Evolutionary conservation across 306 rosid genomes (phyloP).

Genomic region (Arachis hypogaea): DNA sequence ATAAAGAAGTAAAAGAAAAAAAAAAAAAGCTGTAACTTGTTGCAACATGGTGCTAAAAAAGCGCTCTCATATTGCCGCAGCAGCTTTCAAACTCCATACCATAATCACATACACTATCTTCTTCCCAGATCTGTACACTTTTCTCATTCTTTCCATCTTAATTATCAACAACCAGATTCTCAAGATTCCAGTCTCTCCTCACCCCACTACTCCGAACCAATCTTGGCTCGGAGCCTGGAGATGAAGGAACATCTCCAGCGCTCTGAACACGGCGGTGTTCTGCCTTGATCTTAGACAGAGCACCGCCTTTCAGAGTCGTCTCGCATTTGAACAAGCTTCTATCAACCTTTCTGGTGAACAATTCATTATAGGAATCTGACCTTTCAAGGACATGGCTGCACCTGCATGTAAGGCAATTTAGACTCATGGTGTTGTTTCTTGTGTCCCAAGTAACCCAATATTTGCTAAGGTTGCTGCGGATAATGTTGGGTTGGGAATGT

Average conservation of each 20-base stretch:
- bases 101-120: conserved; percentile 24
- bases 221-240: conserved; percentile 47
- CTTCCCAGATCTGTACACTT: conserved; percentile 28
- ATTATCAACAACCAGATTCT: conserved; percentile 48
- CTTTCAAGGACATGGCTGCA: conserved; percentile 54
- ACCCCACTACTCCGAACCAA: conserved; percentile 73
- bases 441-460: conserved; percentile 37
- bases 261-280: conserved; percentile 55
- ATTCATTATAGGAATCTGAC: conserved; percentile 50
- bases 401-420: conserved; percentile 65
- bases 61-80: background rate
- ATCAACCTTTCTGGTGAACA: conserved; percentile 22
- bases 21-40: conserved; percentile 17
- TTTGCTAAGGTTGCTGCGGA: conserved; percentile 25
- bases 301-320: background rate
- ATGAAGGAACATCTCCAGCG: conserved; percentile 38
- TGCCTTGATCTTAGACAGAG: conserved; percentile 11
- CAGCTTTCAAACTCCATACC: conserved; percentile 36
- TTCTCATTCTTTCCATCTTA: conserved; percentile 3
- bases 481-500: background rate
- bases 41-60: conserved; percentile 30
- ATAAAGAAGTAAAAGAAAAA: conserved; percentile 9
- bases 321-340: conserved; percentile 55
- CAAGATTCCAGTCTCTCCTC: conserved; percentile 96
- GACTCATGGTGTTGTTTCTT: conserved; percentile 55